Evolutionary conservation across 768 basidiomycete species (phyloP).

Genomic region (Hericium erinaceus): DNA sequence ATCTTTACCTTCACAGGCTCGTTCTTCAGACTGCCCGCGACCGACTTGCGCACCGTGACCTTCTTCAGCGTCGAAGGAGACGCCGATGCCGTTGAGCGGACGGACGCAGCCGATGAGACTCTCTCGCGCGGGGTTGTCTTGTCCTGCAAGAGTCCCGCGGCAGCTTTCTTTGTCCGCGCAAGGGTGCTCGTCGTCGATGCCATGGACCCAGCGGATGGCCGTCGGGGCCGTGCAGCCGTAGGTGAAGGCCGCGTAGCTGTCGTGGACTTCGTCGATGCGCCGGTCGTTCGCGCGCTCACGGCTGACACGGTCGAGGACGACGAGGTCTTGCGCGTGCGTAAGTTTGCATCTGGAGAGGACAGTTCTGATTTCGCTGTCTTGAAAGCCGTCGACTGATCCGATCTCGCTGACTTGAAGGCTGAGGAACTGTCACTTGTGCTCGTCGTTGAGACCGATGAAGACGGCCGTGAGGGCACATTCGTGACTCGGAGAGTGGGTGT

Average conservation of each 20-base stretch:
- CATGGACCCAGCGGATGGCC: constrained; percentile 8
- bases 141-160: constrained; percentile 5
- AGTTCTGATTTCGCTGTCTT: constrained; percentile 34
- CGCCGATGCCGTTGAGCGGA: constrained; percentile 13
- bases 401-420: constrained; percentile 37
- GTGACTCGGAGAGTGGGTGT: constrained; percentile 11
- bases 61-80: constrained; percentile 13
- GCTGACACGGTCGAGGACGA: constrained; percentile 25
- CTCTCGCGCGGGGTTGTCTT: constrained; percentile 3
- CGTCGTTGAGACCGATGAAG: constrained; percentile 14
- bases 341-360: constrained; percentile 22
- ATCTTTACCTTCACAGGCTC: constrained; percentile 6
- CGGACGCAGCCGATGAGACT: constrained; percentile 8
- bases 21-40: constrained; percentile 1
- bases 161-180: constrained; percentile 7
- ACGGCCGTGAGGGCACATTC: constrained; percentile 16
- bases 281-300: constrained; percentile 16
- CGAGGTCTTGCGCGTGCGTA: constrained; percentile 22
- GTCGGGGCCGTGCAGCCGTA: constrained; percentile 9
- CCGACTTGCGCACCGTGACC: constrained; percentile 9
- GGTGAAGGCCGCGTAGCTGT: too few relatives aligned
- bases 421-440: constrained; percentile 28
- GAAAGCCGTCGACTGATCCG: constrained; percentile 24
- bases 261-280: constrained; percentile 9
- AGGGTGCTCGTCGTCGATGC: constrained; percentile 9